phyloP scores from a whole-genome alignment of 176 grass and related monocot species.

The Avena sativa region DNA sequence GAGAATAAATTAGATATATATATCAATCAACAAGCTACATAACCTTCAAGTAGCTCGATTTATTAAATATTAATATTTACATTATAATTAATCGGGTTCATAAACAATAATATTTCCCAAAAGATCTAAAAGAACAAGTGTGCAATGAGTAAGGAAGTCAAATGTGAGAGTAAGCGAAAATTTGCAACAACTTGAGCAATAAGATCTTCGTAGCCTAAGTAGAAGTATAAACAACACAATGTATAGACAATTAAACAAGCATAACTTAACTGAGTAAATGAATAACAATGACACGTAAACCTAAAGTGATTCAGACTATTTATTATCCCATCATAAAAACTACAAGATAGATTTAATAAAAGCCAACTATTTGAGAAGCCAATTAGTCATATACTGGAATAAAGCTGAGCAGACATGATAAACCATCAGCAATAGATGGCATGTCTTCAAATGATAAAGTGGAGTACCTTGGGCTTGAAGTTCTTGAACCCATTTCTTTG shows the following conservation, averaged over 20 bases:
- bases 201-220: background rate
- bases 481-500: slow-evolving; percentile 98
- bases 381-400: background rate
- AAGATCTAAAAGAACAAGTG: slow-evolving; percentile 26
- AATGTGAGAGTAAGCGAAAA: background rate
- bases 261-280: background rate
- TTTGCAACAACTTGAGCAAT: background rate
- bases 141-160: slow-evolving; percentile 12
- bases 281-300: background rate
- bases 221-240: background rate
- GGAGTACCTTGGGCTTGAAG: slow-evolving; percentile 89
- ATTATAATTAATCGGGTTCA: slow-evolving; percentile 21
- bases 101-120: slow-evolving; percentile 16
- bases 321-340: background rate
- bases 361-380: slow-evolving; percentile 15
- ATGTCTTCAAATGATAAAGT: slow-evolving; percentile 29
- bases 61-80: background rate
- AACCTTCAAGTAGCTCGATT: background rate
- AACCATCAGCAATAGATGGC: background rate
- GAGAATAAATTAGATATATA: slow-evolving; percentile 21
- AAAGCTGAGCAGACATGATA: background rate
- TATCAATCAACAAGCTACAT: slow-evolving; percentile 31
- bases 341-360: background rate
- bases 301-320: background rate
- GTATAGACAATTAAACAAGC: background rate